Conservation (phyloP, 805 yeast genomes). For the Starmerella gropengiesseri region DNA sequence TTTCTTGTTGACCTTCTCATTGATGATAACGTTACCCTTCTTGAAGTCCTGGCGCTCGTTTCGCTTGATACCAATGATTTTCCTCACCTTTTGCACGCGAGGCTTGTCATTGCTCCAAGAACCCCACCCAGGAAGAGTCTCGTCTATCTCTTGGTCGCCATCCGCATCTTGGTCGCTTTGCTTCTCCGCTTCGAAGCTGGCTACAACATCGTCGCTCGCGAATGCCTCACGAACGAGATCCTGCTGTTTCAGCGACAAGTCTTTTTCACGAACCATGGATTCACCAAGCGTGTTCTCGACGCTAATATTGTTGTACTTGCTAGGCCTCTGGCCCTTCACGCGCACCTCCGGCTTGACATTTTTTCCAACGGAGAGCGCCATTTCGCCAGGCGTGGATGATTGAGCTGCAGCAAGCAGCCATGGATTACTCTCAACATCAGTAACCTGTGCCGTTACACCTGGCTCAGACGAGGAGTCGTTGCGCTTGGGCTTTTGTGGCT, state of each 20-base stretch:
- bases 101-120: slow-evolving; percentile 75
- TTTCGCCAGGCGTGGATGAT: slow-evolving; percentile 6
- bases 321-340: slow-evolving; percentile 33
- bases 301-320: slow-evolving; percentile 19
- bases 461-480: not conserved
- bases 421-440: slow-evolving; percentile 9
- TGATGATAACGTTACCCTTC: slow-evolving; percentile 72
- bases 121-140: slow-evolving; percentile 95
- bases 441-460: not conserved
- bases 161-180: slow-evolving; percentile 55
- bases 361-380: slow-evolving; percentile 8
- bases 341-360: slow-evolving; percentile 1
- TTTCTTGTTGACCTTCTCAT: slow-evolving; percentile 77
- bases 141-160: slow-evolving; percentile 76
- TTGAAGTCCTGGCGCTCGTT: slow-evolving; percentile 70
- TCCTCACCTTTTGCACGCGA: slow-evolving; percentile 54
- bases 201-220: slow-evolving; percentile 92
- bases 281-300: slow-evolving; percentile 21
- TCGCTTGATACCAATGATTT: slow-evolving; percentile 63
- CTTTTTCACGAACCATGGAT: slow-evolving; percentile 21
- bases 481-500: too few species aligned
- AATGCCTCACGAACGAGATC: slow-evolving; percentile 83
- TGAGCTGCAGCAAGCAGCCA: slow-evolving; percentile 13
- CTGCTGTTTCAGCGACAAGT: slow-evolving; percentile 29
- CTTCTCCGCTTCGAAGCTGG: slow-evolving; percentile 72